A percentile compares a stretch with the other conserved stretches of the same genome.
Evolutionary conservation across 2,329 filamentous ascomycete species (phyloP).

Genomic region (Verticillium dahliae): DNA sequence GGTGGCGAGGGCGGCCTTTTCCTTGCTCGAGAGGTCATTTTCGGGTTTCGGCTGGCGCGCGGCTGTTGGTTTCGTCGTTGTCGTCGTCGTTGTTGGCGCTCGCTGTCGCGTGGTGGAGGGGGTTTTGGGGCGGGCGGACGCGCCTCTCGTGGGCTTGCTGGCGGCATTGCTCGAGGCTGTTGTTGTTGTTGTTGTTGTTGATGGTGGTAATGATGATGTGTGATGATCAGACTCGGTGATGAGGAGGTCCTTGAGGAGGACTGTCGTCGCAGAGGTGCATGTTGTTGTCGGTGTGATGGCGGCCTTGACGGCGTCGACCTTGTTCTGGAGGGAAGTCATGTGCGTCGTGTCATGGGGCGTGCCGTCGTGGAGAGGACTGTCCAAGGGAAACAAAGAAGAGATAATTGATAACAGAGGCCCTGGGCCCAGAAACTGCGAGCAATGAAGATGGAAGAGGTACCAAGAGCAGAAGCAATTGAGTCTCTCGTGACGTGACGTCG

Average conservation of each 20-base stretch:
- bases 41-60: conserved; percentile 15
- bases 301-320: conserved; percentile 44
- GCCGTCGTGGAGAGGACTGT: conserved; percentile 17
- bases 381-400: not conserved
- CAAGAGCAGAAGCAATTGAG: conserved; percentile 1
- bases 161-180: not conserved
- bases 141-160: not conserved
- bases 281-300: conserved; percentile 46
- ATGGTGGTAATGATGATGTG: too few relatives aligned
- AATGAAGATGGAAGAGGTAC: too few relatives aligned
- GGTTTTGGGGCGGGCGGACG: conserved; percentile 14
- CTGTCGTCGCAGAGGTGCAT: conserved; percentile 44
- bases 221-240: conserved; percentile 21
- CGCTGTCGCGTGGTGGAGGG: conserved; percentile 18
- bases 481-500: conserved; percentile 3
- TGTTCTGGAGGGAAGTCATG: conserved; percentile 37
- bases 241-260: conserved; percentile 40
- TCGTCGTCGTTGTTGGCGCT: conserved; percentile 23
- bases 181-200: not conserved
- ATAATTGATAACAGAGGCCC: not conserved
- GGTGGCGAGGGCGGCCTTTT: conserved; percentile 63
- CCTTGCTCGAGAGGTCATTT: conserved; percentile 41
- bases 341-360: conserved; percentile 19
- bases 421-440: not conserved
- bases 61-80: conserved; percentile 9